Conservation (phyloP, 352 stramenopile species). For the Pythium scleroteichum region DNA sequence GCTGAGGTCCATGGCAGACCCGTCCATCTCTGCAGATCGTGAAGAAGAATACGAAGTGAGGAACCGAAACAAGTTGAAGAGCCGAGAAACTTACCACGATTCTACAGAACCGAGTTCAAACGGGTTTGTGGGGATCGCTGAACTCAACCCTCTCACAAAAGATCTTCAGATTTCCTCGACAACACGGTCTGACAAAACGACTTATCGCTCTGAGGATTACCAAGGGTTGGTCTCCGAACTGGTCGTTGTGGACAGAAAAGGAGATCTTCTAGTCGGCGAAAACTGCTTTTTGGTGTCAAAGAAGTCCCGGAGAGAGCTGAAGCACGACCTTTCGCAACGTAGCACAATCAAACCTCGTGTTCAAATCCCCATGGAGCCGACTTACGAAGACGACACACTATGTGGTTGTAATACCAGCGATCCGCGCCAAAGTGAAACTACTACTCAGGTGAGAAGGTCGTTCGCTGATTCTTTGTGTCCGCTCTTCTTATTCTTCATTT, state of each 20-base stretch:
- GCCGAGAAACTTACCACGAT: conserved; percentile 6
- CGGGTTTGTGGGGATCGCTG: no score
- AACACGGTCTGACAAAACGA: conserved; percentile 26
- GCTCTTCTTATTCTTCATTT: background rate
- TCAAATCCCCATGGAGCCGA: conserved; percentile 18
- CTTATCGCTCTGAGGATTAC: conserved; percentile 60
- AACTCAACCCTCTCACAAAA: background rate
- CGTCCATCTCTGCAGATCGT: conserved; percentile 46
- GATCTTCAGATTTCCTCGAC: background rate
- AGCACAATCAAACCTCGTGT: conserved; percentile 44
- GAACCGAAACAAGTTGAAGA: conserved; percentile 7
- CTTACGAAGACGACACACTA: background rate
- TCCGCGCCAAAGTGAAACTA: no score
- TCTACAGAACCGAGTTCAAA: no score
- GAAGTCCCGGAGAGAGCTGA: conserved; percentile 43
- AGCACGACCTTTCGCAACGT: conserved; percentile 38
- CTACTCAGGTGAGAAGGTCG: background rate
- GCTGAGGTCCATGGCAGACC: conserved; percentile 52
- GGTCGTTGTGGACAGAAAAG: conserved; percentile 37
- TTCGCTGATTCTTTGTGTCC: no score
- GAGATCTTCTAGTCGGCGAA: conserved; percentile 51
- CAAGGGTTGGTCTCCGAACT: conserved; percentile 47
- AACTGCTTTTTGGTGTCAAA: conserved; percentile 54
- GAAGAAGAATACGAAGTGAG: conserved; percentile 32
- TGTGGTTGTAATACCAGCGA: no score